A percentile compares a stretch with the other conserved stretches of the same genome.
Conservation (phyloP, 352 stramenopile species). For the Pythium rishiriense region DNA sequence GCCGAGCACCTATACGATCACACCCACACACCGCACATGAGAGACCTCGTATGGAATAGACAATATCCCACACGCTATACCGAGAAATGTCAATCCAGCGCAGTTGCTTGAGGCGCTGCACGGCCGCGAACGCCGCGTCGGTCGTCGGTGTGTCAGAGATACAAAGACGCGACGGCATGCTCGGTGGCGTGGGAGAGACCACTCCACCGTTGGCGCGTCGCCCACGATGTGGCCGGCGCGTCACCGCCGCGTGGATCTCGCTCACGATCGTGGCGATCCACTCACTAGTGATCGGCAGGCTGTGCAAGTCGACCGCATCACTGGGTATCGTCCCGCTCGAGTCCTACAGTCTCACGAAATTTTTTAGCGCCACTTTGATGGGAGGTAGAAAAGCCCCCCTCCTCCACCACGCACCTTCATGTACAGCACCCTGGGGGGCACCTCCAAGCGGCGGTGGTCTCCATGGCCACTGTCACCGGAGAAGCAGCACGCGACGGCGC, state of each 20-base stretch:
- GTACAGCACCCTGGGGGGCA: slow-evolving; percentile 23
- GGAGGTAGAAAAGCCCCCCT: too few relatives aligned
- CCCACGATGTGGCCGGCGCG: too few relatives aligned
- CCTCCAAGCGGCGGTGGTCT: slow-evolving; percentile 7
- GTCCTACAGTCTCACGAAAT: slow-evolving; percentile 20
- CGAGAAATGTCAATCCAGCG: slow-evolving; percentile 28
- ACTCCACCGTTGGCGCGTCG: not conserved
- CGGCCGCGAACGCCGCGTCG: slow-evolving; percentile 22
- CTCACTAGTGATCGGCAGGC: slow-evolving; percentile 12
- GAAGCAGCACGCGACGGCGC: not conserved
- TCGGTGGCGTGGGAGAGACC: not conserved
- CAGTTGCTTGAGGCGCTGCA: slow-evolving; percentile 28
- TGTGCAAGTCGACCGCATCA: slow-evolving; percentile 15
- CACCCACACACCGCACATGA: too few relatives aligned
- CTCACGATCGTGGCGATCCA: slow-evolving; percentile 24
- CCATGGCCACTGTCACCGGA: not conserved
- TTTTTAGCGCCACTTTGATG: too few relatives aligned
- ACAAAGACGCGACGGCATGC: slow-evolving; percentile 1
- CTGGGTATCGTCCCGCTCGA: not conserved
- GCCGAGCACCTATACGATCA: slow-evolving; percentile 32
- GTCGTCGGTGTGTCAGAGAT: slow-evolving; percentile 25
- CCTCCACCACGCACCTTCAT: slow-evolving; percentile 11
- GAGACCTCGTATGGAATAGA: too few relatives aligned
- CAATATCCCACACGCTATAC: slow-evolving; percentile 9
- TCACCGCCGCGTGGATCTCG: slow-evolving; percentile 1